Base-by-base conservation (phyloP, 2,329 filamentous ascomycete genomes). In the Decorospora gaudefroyi region DNA sequence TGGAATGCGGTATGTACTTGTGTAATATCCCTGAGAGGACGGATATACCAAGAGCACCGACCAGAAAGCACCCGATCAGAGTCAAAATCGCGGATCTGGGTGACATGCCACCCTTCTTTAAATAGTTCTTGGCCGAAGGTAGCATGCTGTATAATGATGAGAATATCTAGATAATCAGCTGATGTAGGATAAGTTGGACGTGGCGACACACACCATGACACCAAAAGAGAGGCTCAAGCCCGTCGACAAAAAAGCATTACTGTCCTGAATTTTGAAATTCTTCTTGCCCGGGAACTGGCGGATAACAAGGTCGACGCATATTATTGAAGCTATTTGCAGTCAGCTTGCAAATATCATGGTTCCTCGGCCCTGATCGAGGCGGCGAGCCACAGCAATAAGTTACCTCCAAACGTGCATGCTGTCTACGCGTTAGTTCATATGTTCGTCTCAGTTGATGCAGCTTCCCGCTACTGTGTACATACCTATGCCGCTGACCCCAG, bases 191-290 rank as follows among this genome's bases (percentile, higher is more conserved):
- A 4, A 21, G 8, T 15, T 17, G 6, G 7, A 3, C 17, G 11
- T 22, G 16, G 12, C 17, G 18, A 42, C 16, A 66, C 82, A 55
- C 71, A 96, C 91, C 90, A 99, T 95, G 31, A 97, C 91, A 29
- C 93, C 92, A 57, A 96, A 96, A 68, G 90, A 96, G 53, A 99
- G 74, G 71, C 91, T 96, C 49, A 97, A 74, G 0, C 92, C 96
- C 15, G 85, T 84, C 1, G 91, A 91, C 4, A 96, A 78, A 67
- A 99, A 99, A 15, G 78, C 78, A 74, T 88, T 92, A 72, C 88
- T 96, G 51, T 95, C 87, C 65, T 95, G 84, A 56, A 99, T 95
- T 59, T 84, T 82, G 69, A 97, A 99, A 65, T 85, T 78, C 60
- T 78, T 82, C 71, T 86, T 84, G 38, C 86, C 82, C 3, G 89